Evolutionary conservation across 2,329 filamentous ascomycete species (phyloP).

Genomic region (Phaeosphaeria sp.): DNA sequence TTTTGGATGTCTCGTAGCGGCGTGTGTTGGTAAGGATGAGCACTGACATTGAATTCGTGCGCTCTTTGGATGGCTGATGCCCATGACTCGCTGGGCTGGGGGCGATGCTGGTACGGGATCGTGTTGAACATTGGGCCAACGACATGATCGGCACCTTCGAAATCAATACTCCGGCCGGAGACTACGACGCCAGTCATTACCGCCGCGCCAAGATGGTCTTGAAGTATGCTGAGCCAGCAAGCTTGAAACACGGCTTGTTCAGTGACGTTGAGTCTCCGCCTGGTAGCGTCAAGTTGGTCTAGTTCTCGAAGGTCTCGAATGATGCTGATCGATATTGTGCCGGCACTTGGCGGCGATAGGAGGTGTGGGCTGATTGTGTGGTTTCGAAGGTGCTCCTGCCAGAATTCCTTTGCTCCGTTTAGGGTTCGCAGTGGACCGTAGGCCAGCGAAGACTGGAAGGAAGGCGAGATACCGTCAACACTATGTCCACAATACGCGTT

Average conservation of each 20-base stretch:
- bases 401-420: slow-evolving; percentile 67
- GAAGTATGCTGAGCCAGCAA: slow-evolving; percentile 71
- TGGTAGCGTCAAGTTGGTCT: slow-evolving; percentile 54
- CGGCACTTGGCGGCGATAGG: slow-evolving; percentile 22
- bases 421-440: slow-evolving; percentile 69
- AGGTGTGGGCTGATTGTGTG: slow-evolving; percentile 43
- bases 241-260: slow-evolving; percentile 81
- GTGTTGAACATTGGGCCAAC: slow-evolving; percentile 92
- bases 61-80: slow-evolving; percentile 65
- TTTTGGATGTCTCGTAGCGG: slow-evolving; percentile 80
- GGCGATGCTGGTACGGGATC: slow-evolving; percentile 69
- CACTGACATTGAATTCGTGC: slow-evolving; percentile 72
- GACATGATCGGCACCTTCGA: slow-evolving; percentile 69
- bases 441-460: slow-evolving; percentile 71
- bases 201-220: slow-evolving; percentile 55
- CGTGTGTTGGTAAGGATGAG: slow-evolving; percentile 78
- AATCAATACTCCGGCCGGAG: slow-evolving; percentile 76
- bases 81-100: slow-evolving; percentile 61
- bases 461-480: slow-evolving; percentile 50
- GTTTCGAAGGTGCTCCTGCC: slow-evolving; percentile 63
- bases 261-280: slow-evolving; percentile 71
- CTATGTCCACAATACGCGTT: slow-evolving; percentile 55
- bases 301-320: slow-evolving; percentile 53
- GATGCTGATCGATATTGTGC: slow-evolving; percentile 25
- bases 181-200: slow-evolving; percentile 75